Evolutionary conservation across 2,329 filamentous ascomycete genomes (phyloP), one percentile per base, ranked within the genome.

Genomic region (Aspergillus texensis): DNA sequence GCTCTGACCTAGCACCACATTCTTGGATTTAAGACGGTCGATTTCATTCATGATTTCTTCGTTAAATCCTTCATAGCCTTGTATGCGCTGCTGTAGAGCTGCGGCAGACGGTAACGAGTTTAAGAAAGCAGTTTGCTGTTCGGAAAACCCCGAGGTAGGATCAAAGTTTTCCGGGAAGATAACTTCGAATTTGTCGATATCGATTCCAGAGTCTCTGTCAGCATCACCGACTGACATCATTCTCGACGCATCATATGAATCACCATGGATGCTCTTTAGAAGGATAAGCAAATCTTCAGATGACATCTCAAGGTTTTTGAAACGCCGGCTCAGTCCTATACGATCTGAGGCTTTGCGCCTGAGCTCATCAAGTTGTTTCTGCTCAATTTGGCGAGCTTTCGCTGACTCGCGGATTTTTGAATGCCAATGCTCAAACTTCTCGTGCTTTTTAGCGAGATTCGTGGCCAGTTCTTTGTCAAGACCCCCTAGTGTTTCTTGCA

Each of bases 381-480:
- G 88, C 60, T 94, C 90, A 60, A 93, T 90, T 68, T 90, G 89
- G 36, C 97, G 86, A 65, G 91, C 88, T 24, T 89, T 86, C 1
- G 93, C 95, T 1, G 92, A 89, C 62, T 92, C 90, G 56, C 93
- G 90, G 58, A 99, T 89, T 30, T 90, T 89, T 48, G 87, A 83
- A 77, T 97, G 94, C 41, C 96, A 88, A 19, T 88, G 85, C 74
- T 97, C 93, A 60, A 98, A 90, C 34, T 89, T 86, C 57, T 90
- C 85, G 79, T 97, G 94, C 75, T 97, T 97, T 52, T 90, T 84
- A 70, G 90, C 91, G 67, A 97, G 88, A 75, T 94, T 92, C 56
- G 88, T 84, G 61, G 92, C 90, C 75, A 97, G 94, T 52, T 92
- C 88, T 50, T 88, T 85, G 57, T 93, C 89, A 6, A 93, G 91